Conservation (phyloP, 768 basidiomycete species). For the Suillus cothurnatus region DNA sequence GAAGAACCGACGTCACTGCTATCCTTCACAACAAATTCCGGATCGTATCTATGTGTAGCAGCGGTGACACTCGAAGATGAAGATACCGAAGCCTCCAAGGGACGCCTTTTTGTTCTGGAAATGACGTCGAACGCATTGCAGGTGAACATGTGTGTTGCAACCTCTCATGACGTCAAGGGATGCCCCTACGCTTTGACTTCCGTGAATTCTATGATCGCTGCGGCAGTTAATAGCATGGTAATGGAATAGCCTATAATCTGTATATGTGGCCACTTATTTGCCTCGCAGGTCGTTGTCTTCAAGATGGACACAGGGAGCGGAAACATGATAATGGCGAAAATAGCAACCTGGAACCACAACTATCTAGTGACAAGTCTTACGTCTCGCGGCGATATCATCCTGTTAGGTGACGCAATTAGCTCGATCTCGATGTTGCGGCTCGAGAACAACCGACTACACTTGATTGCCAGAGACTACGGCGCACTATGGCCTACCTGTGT, state of each 20-base stretch:
- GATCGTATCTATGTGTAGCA: constrained; percentile 53
- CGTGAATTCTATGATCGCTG: constrained; percentile 55
- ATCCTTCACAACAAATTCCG: constrained; percentile 32
- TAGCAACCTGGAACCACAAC: constrained; percentile 77
- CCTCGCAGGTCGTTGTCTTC: constrained; percentile 48
- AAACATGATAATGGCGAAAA: constrained; percentile 35
- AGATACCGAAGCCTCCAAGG: constrained; percentile 54
- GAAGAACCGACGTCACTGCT: constrained; percentile 68
- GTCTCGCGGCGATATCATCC: constrained; percentile 52
- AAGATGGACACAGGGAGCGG: constrained; percentile 39
- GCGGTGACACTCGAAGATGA: constrained; percentile 42
- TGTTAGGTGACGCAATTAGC: constrained; percentile 80
- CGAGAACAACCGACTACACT: constrained; percentile 43
- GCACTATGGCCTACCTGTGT: constrained; percentile 75
- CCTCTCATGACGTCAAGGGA: constrained; percentile 54
- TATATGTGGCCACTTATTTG: neutral
- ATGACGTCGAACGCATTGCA: constrained; percentile 32
- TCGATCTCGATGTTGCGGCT: constrained; percentile 74
- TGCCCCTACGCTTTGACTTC: constrained; percentile 68
- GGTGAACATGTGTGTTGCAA: constrained; percentile 34
- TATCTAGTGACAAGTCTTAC: constrained; percentile 75
- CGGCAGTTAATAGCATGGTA: constrained; percentile 78
- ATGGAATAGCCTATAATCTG: constrained; percentile 24
- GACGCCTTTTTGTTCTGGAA: constrained; percentile 62
- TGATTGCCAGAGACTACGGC: constrained; percentile 72